Base-by-base conservation (phyloP, 2,329 filamentous ascomycete genomes). In the Ambrosiella cleistominuta region DNA sequence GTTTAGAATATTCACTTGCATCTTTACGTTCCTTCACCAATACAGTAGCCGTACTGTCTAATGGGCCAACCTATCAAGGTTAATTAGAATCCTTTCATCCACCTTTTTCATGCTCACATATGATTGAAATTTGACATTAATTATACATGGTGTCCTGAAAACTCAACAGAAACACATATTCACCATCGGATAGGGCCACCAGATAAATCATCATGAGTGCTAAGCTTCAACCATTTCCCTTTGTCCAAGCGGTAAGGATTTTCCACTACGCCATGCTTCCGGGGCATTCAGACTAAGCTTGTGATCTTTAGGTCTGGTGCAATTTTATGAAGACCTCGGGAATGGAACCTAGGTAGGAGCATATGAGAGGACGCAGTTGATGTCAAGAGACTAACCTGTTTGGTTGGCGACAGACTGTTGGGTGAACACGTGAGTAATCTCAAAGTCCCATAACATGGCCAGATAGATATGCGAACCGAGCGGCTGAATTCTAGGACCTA, bases 281-380 rank as follows among this genome's bases (percentile, higher is more conserved):
- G 39, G 39, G 11, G 11, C n/a, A 12, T n/a, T 12, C 6, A 8
- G 6, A 37, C 49, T 37, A 37, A 40, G n/a, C 9, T 45, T 8
- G 27, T 44, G 7, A 15, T 27, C 9, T 27, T 8, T 60, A 93
- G 88, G 88, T 94, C 52, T 79, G 88, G 74, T 85, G 86, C 68
- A 90, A 87, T 1, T 96, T 96, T 70, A 81, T 86, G 72, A 79
- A 80, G 63, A 86, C 88, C 63, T 95, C 89, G 4, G 90, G 90
- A 6, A 72, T 97, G 17, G 91, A 96, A 69, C 88, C 88, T 68
- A 86, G 86, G 90, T 95, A 67, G 65, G 71, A 67, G 27, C 40
- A 2, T 13, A 7, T 36, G 13, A 35, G 17, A 7, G 27, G 9
- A 27, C 8, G 17, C 19, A 17, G 8, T 19, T 15, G 17, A 51